Evolutionary conservation across 2,329 filamentous ascomycete species (phyloP), one percentile per base, ranked within the genome.

Genomic region (Tolypocladium album): DNA sequence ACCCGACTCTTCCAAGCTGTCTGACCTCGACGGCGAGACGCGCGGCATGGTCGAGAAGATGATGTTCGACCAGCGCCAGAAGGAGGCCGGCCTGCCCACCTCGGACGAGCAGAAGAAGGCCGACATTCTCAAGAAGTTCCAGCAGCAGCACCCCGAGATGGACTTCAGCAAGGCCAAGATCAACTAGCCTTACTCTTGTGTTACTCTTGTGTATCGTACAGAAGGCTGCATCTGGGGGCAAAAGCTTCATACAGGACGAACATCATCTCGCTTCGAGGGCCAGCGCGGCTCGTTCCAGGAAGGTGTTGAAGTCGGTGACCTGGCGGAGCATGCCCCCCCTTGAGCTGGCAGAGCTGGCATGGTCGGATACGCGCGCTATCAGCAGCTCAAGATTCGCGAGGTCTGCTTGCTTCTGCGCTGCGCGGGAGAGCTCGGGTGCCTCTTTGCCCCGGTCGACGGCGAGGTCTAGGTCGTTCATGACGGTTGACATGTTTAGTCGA

Each of bases 31-130:
- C 71, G 94, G 94, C 62, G 89, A 96, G 81, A 99, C 94, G 59
- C 84, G 94, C 64, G 84, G 87, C 61, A 97, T 99, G 93, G 94
- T 99, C 53, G 94, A 99, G 85, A 99, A 99, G 85, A 99, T 99
- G 94, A 99, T 99, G 94, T 99, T 84, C 70, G 94, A 99, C 78
- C 94, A 99, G 81, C 82, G 89, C 66, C 92, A 97, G 79, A 99
- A 99, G 85, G 92, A 97, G 79, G 79, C 83, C 75, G 94, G 94
- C 5, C 82, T 88, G 74, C 90, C 92, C 55, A 92, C 88, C 15
- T 96, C 90, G 65, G 94, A 97, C 66, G 94, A 99, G 79, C 87
- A 96, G 82, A 90, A 92, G 81, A 97, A 97, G 83, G 76, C 86
- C 71, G 93, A 99, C 60, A 88, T 99, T 68, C 77, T 99, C 71